Percentiles rank a stretch among this genome's conserved stretches.
These are phyloP conservation scores for Mycena crocata DNA, from an alignment of 768 basidiomycete species.

Conservation along the genomic window DNA sequence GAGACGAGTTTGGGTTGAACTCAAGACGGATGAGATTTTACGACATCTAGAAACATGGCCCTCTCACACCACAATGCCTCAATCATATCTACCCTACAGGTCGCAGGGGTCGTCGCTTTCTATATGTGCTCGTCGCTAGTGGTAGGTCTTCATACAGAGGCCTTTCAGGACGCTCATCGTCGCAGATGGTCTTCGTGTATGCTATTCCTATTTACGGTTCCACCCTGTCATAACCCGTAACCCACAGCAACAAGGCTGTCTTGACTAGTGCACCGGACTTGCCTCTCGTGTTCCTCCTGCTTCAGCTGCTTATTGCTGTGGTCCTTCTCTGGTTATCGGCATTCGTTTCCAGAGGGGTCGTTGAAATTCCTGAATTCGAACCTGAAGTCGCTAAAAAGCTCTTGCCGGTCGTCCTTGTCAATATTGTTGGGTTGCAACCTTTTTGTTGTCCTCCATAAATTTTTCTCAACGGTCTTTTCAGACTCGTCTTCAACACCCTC, in stretches of 20 bases:
- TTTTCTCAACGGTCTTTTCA: background rate
- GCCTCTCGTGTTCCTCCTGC: conserved; percentile 74
- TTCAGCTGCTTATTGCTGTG: conserved; percentile 79
- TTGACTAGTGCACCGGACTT: conserved; percentile 73
- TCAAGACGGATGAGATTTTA: too few relatives aligned
- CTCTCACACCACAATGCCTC: too few relatives aligned
- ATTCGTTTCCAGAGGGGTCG: conserved; percentile 51
- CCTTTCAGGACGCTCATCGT: conserved; percentile 1
- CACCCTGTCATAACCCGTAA: conserved; percentile 20
- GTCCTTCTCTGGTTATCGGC: conserved; percentile 69
- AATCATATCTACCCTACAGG: conserved; percentile 49
- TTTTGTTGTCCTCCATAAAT: background rate
- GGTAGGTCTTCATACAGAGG: conserved; percentile 54
- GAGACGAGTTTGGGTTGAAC: too few relatives aligned
- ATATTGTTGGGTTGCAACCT: conserved; percentile 61
- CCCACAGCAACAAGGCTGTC: conserved; percentile 78
- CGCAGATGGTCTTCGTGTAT: conserved; percentile 66
- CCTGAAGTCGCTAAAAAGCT: conserved; percentile 67
- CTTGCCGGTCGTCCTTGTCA: conserved; percentile 71
- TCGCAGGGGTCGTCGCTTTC: conserved; percentile 79
- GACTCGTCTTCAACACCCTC: conserved; percentile 83
- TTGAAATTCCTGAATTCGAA: conserved; percentile 70
- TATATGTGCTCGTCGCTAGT: conserved; percentile 84
- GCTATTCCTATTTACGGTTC: conserved; percentile 23
- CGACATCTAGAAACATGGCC: too few relatives aligned